Base-by-base conservation (phyloP, 2,329 filamentous ascomycete genomes). In the Phialophora expanda region DNA sequence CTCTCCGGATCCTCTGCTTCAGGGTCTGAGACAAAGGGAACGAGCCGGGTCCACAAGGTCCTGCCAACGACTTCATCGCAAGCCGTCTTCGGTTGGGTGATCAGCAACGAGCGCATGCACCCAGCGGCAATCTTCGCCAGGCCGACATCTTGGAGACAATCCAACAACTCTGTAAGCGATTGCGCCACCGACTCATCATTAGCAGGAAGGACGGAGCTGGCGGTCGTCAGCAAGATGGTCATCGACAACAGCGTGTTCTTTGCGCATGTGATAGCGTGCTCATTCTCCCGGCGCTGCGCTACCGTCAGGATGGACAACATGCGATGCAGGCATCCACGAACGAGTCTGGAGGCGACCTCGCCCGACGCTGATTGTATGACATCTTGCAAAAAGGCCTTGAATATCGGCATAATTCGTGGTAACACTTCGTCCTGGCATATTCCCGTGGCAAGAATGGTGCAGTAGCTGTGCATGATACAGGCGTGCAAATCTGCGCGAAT, bases 401-500 rank as follows among this genome's bases (percentile, higher is more conserved):
- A 89, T 48, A 93, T 96, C 0, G 95, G 92, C 17, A 99, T 84
- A 2, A 93, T 89, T 77, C 96, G 91, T 0, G 95, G 94, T 0
- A 98, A 89, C 34, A 98, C 92, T 44, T 92, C 85, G 28, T 91
- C 87, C 78, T 99, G 96, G 74, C 94, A 98, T 11, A 88, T 84
- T 0, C 91, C 90, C 0, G 93, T 97, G 14, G 91, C 90, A 12
- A 99, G 85, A 64, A 97, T 95, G 0, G 93, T 97, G 61, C 92
- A 90, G 75, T 98, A 97, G 62, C 98, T 97, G 80, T 99, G 93
- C 57, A 99, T 86, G 71, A 98, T 97, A 74, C 94, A 98, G 46
- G 95, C 94, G 75, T 98, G 93, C 6, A 99, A 84, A 76, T 99
- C 95, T 9, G 93, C 94, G 75, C 95, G 95, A 81, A 99, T 99